A percentile compares a stretch with the other conserved stretches of the same genome.
These are phyloP conservation scores for Colletotrichum navitas DNA, from an alignment of 2,329 filamentous ascomycete genomes.

Conservation along the genomic window DNA sequence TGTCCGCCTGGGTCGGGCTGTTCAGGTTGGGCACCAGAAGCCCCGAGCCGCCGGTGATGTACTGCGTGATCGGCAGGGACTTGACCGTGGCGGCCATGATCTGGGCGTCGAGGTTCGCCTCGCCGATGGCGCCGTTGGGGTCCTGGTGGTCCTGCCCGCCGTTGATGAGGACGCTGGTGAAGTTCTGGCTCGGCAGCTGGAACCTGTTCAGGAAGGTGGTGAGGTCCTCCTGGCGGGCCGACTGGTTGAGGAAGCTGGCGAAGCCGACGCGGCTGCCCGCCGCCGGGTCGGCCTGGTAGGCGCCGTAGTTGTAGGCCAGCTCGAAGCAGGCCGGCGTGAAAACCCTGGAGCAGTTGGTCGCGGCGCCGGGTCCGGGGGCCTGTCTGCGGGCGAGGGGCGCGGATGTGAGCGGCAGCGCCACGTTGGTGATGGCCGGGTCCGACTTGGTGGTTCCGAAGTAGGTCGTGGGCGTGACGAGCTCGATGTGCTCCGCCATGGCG, in stretches of 20 bases:
- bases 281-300: conserved; percentile 58
- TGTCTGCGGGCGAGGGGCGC: conserved; percentile 24
- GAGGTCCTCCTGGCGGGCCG: conserved; percentile 61
- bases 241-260: conserved; percentile 64
- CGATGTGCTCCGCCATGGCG: conserved; percentile 54
- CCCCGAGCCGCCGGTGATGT: conserved; percentile 45
- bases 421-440: conserved; percentile 31
- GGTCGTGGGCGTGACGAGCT: conserved; percentile 60
- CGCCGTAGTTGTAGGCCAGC: conserved; percentile 61
- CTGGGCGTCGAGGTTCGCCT: conserved; percentile 75
- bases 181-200: conserved; percentile 59
- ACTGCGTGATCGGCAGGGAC: conserved; percentile 46
- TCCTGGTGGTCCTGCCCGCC: conserved; percentile 57
- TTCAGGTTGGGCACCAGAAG: conserved; percentile 50
- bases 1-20: conserved; percentile 48
- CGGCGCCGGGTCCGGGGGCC: conserved; percentile 41
- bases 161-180: conserved; percentile 56
- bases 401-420: conserved; percentile 3
- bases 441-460: conserved; percentile 55
- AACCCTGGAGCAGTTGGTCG: conserved; percentile 47
- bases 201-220: conserved; percentile 52
- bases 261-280: conserved; percentile 64
- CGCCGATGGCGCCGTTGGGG: conserved; percentile 52
- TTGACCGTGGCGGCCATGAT: conserved; percentile 70
- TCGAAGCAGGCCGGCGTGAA: conserved; percentile 63